phyloP scores from a whole-genome alignment of 139 green algal genomes.

The Chlorella sp. region DNA sequence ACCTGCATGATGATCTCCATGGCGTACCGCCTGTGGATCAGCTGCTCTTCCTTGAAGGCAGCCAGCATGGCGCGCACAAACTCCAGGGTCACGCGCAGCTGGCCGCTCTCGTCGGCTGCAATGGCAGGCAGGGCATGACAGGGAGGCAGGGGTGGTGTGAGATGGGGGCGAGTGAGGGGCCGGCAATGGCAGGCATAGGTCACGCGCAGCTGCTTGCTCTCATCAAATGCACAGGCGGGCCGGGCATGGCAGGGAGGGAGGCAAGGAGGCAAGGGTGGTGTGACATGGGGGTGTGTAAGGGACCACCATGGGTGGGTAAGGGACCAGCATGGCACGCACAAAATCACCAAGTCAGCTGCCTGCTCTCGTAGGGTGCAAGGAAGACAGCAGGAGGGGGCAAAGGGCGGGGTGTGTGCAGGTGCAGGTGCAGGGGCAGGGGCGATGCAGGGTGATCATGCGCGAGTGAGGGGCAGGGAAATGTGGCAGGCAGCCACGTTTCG shows the following conservation, averaged over 20 bases:
- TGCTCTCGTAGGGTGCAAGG: too few relatives aligned
- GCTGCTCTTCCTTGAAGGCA: slow-evolving; percentile 87
- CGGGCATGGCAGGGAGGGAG: background rate
- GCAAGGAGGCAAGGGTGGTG: background rate
- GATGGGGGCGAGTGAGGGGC: too few relatives aligned
- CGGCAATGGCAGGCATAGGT: slow-evolving; percentile 53
- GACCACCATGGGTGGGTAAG: too few relatives aligned
- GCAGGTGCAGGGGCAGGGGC: too few relatives aligned
- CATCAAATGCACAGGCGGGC: slow-evolving; percentile 51
- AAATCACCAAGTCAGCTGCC: too few relatives aligned
- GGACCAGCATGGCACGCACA: too few relatives aligned
- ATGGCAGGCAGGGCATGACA: background rate
- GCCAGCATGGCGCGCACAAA: slow-evolving; percentile 95
- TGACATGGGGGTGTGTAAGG: too few relatives aligned
- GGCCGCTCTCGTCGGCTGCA: slow-evolving; percentile 61
- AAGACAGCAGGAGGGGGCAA: too few relatives aligned
- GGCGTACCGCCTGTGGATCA: slow-evolving; percentile 80
- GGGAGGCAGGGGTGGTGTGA: background rate
- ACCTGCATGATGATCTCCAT: slow-evolving; percentile 73
- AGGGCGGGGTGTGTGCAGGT: too few relatives aligned
- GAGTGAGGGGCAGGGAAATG: too few relatives aligned
- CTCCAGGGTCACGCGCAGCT: slow-evolving; percentile 69
- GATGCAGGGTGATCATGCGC: too few relatives aligned
- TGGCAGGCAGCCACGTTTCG: too few relatives aligned
- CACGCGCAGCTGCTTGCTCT: slow-evolving; percentile 55